Evolutionary conservation across 441 rosid species (phyloP).

Genomic region (Eruca vesicaria): DNA sequence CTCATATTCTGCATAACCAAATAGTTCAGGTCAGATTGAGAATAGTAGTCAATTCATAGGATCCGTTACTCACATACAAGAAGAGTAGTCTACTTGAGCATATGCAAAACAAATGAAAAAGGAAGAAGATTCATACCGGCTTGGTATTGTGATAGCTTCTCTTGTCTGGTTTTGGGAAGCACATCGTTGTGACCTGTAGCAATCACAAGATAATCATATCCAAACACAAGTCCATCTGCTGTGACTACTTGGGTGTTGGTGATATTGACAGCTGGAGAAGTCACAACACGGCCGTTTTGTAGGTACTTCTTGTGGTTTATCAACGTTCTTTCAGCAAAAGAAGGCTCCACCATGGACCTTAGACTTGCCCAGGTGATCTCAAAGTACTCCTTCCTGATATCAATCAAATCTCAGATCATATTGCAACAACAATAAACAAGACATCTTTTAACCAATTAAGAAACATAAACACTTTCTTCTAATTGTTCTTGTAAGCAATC

Average conservation of each 20-base stretch:
- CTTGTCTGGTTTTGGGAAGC: conserved; percentile 49
- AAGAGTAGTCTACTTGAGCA: not conserved
- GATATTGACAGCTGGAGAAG: conserved; percentile 58
- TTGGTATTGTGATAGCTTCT: conserved; percentile 54
- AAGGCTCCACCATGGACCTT: conserved; percentile 82
- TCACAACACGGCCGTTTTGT: conserved; percentile 52
- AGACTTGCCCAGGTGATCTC: conserved; percentile 83
- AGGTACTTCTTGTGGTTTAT: conserved; percentile 69
- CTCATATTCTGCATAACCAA: conserved; percentile 51
- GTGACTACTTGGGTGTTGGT: conserved; percentile 57
- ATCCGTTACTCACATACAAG: not conserved
- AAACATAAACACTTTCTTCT: too few species aligned
- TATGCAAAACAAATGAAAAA: not conserved
- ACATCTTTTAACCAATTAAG: not conserved
- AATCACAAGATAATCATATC: conserved; percentile 76
- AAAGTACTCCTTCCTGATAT: conserved; percentile 77
- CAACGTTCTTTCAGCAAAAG: conserved; percentile 63
- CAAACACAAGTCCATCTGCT: conserved; percentile 43
- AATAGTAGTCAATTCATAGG: not conserved
- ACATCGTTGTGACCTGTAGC: conserved; percentile 73
- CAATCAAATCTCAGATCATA: not conserved
- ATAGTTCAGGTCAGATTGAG: not conserved
- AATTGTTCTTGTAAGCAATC: not conserved
- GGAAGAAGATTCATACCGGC: conserved; percentile 42
- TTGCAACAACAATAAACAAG: not conserved